Conservation (phyloP, 2,329 filamentous ascomycete species). For the Dothideomycetes sp. region DNA sequence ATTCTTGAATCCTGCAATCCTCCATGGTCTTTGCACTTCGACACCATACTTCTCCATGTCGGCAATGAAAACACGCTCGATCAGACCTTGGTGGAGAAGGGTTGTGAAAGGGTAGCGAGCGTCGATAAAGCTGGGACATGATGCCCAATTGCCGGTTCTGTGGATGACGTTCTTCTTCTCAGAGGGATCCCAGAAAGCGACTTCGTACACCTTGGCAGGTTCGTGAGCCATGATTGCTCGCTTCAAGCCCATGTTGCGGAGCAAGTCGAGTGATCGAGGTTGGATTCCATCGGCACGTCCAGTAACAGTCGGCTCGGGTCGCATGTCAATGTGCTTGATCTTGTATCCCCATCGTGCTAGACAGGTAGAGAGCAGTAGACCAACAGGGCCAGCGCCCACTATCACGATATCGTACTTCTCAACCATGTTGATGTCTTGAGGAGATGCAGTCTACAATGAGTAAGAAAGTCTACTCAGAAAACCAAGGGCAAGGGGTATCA, state of each 20-base stretch:
- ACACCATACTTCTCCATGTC: slow-evolving; percentile 52
- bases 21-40: slow-evolving; percentile 51
- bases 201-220: slow-evolving; percentile 73
- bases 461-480: neutral
- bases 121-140: slow-evolving; percentile 73
- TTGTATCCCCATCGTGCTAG: slow-evolving; percentile 88
- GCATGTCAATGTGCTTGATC: slow-evolving; percentile 91
- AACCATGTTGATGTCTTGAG: slow-evolving; percentile 16
- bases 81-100: slow-evolving; percentile 53
- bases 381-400: slow-evolving; percentile 80
- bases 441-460: neutral
- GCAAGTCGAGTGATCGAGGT: slow-evolving; percentile 74
- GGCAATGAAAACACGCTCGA: slow-evolving; percentile 52
- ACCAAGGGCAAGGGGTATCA: neutral
- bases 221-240: slow-evolving; percentile 77
- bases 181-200: slow-evolving; percentile 56
- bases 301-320: slow-evolving; percentile 72
- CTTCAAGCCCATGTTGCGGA: slow-evolving; percentile 85
- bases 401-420: slow-evolving; percentile 65
- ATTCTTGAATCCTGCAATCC: slow-evolving; percentile 52
- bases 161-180: slow-evolving; percentile 45
- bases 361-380: slow-evolving; percentile 77
- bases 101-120: slow-evolving; percentile 56
- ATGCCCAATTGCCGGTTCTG: slow-evolving; percentile 65
- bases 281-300: slow-evolving; percentile 89